Percentiles rank a stretch among this genome's conserved stretches.
phyloP scores from a whole-genome alignment of 768 basidiomycete genomes.

The Leccinum imitatum region DNA sequence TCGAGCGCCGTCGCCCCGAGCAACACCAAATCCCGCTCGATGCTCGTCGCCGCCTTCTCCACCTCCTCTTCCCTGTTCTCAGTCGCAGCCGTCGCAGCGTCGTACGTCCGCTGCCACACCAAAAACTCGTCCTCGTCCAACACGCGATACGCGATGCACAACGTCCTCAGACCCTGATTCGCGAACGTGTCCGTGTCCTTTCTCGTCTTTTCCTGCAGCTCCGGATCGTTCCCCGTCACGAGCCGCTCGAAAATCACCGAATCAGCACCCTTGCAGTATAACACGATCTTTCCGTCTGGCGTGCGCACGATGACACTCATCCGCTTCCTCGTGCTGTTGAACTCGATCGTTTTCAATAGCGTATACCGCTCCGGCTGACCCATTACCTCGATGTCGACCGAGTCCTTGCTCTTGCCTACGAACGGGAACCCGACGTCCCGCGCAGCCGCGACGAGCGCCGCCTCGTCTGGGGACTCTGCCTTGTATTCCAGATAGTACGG shows the following conservation, averaged over 20 bases:
- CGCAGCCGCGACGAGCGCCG: constrained; percentile 89
- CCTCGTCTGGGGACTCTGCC: constrained; percentile 95
- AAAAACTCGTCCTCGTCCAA: constrained; percentile 83
- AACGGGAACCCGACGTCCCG: constrained; percentile 94
- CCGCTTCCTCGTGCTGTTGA: constrained; percentile 91
- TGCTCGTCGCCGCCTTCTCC: constrained; percentile 78
- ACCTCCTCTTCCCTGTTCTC: constrained; percentile 88
- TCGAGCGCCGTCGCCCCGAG: constrained; percentile 95
- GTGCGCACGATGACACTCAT: constrained; percentile 92
- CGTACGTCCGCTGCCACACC: constrained; percentile 76
- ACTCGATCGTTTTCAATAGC: constrained; percentile 82
- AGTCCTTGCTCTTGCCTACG: constrained; percentile 68
- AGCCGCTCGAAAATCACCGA: constrained; percentile 90
- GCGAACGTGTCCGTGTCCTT: constrained; percentile 93
- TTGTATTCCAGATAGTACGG: constrained; percentile 83
- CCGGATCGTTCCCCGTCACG: constrained; percentile 68
- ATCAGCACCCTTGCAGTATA: constrained; percentile 98
- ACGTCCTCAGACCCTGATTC: constrained; percentile 86
- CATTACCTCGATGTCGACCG: constrained; percentile 87
- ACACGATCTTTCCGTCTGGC: constrained; percentile 76
- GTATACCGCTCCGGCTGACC: constrained; percentile 83
- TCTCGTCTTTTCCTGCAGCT: constrained; percentile 72
- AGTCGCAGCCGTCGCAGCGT: constrained; percentile 74
- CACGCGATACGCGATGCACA: constrained; percentile 83
- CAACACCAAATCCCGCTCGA: constrained; percentile 82